Percentiles rank a stretch among this genome's conserved stretches.
phyloP scores from a whole-genome alignment of 2,329 filamentous ascomycete genomes.

The Berkeleyomyces basicola region DNA sequence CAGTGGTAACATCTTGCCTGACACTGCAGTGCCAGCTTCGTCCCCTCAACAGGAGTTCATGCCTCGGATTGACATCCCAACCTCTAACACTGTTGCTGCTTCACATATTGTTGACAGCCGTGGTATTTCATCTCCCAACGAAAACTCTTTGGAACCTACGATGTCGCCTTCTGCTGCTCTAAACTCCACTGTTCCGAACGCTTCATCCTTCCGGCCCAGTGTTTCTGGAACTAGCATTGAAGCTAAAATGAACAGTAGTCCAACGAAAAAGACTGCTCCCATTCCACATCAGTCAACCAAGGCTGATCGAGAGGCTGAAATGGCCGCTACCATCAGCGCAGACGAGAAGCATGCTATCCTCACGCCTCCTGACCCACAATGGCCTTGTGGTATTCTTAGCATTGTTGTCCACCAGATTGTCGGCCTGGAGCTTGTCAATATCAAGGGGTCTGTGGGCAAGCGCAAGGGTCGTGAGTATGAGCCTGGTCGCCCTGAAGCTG shows the following conservation, averaged over 20 bases:
- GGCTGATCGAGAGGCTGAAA: conserved; percentile 48
- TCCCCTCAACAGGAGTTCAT: background rate
- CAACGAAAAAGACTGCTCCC: background rate
- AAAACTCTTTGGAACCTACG: background rate
- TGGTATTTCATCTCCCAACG: background rate
- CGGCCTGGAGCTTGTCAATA: conserved; percentile 78
- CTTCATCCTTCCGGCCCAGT: background rate
- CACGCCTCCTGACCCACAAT: conserved; percentile 88
- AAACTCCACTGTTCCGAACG: background rate
- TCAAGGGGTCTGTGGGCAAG: conserved; percentile 70
- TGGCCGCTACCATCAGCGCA: conserved; percentile 10
- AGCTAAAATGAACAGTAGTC: background rate
- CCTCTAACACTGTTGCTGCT: conserved; percentile 8
- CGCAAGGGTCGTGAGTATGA: conserved; percentile 76
- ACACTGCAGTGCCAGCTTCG: background rate
- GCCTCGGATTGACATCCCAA: conserved; percentile 1
- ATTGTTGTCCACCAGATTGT: conserved; percentile 88
- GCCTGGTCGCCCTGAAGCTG: conserved; percentile 63
- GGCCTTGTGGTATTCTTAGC: conserved; percentile 80
- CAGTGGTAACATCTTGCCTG: background rate
- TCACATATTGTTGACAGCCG: conserved; percentile 6
- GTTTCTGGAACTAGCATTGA: background rate
- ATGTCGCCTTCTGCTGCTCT: background rate
- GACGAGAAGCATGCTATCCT: conserved; percentile 73
- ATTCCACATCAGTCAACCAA: conserved; percentile 1